Evolutionary conservation across 371 early-diverging fungal species (phyloP), one percentile per base, ranked within the genome.

Genomic region (Mortierella sp.): DNA sequence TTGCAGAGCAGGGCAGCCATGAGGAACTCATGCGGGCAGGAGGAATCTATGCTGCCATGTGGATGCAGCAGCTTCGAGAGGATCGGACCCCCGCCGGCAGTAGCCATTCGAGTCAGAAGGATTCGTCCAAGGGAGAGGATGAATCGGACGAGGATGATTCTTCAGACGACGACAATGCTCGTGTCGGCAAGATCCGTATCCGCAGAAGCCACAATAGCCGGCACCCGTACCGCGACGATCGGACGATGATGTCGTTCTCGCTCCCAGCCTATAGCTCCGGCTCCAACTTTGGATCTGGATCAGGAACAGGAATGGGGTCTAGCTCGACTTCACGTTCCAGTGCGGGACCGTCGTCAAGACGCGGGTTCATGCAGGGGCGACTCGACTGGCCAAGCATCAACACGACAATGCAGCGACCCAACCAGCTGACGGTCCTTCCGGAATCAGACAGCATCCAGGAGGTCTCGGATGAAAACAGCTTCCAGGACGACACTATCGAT

Each of bases 1-100:
- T 97, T 47, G 94, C 94, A 24, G 97, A 98, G 80, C 90, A 89
- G 6, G 99, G 99, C 34, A 95, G 91, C 29, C 98, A 97, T 84
- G 89, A 93, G n/a, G 91, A 95, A 71, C 89, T 98, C 53, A 90
- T 96, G 64, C 76, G 77, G 66, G 80, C 80, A 24, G 77, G 71
- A 73, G 93, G 93, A 24, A 85, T 93, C 16, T 97, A 97, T 81
- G 92, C 91, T 80, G 91, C 92, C 70, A 95, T 97, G 95, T 97
- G 97, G 97, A 91, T 93, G 87, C 92, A 95, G 82, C 96, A 97
- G 85, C 85, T 94, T n/a, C 89, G 90, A n/a, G 95, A 96, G 55
- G 92, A 92, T 34, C 75, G 79, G 55, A 72, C 73, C 8, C 65
- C 67, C 0, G 39, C 44, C 7, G 48, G 48, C 9, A 73, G 74